Evolutionary conservation across 1,139 yeast genomes (phyloP), one percentile per base, ranked within the genome.

Genomic region (Nadsonia commutata): DNA sequence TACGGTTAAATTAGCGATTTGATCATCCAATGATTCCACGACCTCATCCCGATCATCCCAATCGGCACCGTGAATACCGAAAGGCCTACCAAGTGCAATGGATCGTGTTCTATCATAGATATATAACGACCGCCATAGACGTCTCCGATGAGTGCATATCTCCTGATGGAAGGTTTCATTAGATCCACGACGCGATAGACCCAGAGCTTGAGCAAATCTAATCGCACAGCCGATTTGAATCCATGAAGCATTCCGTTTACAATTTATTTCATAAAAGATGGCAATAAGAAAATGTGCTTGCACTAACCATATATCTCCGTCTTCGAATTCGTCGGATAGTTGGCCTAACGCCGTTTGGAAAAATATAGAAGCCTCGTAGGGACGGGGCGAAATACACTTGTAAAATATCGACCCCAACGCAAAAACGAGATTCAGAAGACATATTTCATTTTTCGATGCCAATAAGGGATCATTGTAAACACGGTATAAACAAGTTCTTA

Each of bases 181-280:
- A 31, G 59, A 57, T 19, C 49, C 51, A 43, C 50, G 56, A 40
- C 64, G 47, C 43, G 60, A 56, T 39, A 62, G 47, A 0, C 65
- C 65, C 18, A 60, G 49, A 0, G 62, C 52, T 39, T 57, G 60
- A 1, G 63, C 64, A 45, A 57, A 51, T 18, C 63, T 51, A 3
- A 62, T 60, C 0, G 65, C 59, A 18, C 45, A 43, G 3, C 66
- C 66, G 3, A 63, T 48, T 40, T 58, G 56, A 8, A 62, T 57
- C 72, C 74, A 71, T 9, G 72, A 64, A 0, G 69, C 62, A 42
- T 64, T 62, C 46, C 68, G 59, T 40, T 63, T 60, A n/a, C 69
- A 63, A 17, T 57, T 58, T 20, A 60, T 51, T 44, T 67, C 70
- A 47, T 68, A 64, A 49, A 59, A 68, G 48, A 67, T 62, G 46